A percentile compares a stretch with the other conserved stretches of the same genome.
Evolutionary conservation across 1,284 basidiomycete species (phyloP).

Genomic region (Amylostereum areolatum): DNA sequence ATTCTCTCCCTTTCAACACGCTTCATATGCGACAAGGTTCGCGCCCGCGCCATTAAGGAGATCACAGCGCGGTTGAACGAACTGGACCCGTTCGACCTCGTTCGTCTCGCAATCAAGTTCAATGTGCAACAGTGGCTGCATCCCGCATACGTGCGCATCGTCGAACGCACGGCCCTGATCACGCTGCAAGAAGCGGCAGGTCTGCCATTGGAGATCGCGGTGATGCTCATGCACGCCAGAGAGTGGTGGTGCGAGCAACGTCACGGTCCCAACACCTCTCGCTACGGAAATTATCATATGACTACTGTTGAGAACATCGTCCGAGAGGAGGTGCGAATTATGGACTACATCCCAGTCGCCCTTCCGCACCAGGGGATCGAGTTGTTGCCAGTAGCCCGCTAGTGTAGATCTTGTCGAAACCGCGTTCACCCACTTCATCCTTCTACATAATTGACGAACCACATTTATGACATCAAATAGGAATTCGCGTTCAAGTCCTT

Average conservation of each 20-base stretch:
- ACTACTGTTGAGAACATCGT: too few relatives aligned
- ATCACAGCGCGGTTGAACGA: constrained; percentile 8
- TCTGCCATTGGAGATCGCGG: constrained; percentile 10
- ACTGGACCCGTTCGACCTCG: constrained; percentile 15
- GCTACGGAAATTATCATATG: too few relatives aligned
- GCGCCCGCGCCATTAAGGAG: constrained; percentile 17
- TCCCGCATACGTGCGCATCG: constrained; percentile 15
- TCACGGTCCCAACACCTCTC: too few relatives aligned
- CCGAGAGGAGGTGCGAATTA: too few relatives aligned
- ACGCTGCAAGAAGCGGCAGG: constrained; percentile 11
- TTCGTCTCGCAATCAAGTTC: constrained; percentile 14
- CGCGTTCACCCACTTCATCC: too few relatives aligned
- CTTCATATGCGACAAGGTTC: constrained; percentile 16
- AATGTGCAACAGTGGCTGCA: constrained; percentile 16
- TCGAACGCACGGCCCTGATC: constrained; percentile 12
- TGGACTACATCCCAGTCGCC: too few relatives aligned
- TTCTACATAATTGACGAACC: too few relatives aligned
- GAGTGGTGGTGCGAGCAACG: constrained; percentile 9
- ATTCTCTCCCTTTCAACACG: constrained; percentile 19
- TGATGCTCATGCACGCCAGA: constrained; percentile 16
- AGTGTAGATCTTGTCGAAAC: too few relatives aligned
- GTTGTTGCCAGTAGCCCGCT: too few relatives aligned
- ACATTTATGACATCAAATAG: too few relatives aligned
- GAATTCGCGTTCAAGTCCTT: too few relatives aligned
- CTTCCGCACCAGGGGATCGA: too few relatives aligned